These are phyloP conservation scores for Elsinoe perseae DNA, from an alignment of 2,329 filamentous ascomycete species.

Conservation along the genomic window DNA sequence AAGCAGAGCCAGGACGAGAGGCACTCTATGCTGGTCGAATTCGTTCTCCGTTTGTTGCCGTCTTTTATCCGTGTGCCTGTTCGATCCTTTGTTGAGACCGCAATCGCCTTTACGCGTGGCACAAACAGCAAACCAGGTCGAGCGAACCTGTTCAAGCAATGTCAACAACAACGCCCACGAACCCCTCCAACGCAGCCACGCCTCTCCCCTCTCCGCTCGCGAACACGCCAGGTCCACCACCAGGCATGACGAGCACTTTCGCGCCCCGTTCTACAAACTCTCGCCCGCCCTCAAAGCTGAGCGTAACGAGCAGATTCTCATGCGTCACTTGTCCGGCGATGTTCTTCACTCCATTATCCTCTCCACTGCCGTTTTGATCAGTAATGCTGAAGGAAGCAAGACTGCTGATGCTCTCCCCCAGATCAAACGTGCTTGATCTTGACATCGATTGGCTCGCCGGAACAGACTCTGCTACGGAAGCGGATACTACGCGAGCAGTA, in stretches of 20 bases:
- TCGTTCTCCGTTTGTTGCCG: too few relatives aligned
- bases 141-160: too few relatives aligned
- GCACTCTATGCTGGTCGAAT: too few relatives aligned
- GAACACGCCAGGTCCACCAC: conserved; percentile 53
- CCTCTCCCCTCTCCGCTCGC: conserved; percentile 46
- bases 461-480: conserved; percentile 26
- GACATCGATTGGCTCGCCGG: neutral
- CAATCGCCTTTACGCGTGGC: too few relatives aligned
- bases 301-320: conserved; percentile 45
- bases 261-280: conserved; percentile 69
- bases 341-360: conserved; percentile 17
- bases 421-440: conserved; percentile 1
- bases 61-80: too few relatives aligned
- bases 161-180: conserved; percentile 55
- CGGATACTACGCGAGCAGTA: conserved; percentile 60
- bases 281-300: conserved; percentile 60
- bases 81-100: too few relatives aligned
- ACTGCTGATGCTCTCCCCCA: conserved; percentile 20
- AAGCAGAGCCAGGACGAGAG: too few relatives aligned
- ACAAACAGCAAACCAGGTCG: too few relatives aligned
- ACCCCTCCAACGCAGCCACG: conserved; percentile 58
- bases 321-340: conserved; percentile 24
- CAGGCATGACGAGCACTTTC: conserved; percentile 63
- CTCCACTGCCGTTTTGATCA: conserved; percentile 12
- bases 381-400: neutral